Evolutionary conservation across 2,329 filamentous ascomycete genomes (phyloP), one percentile per base, ranked within the genome.

Genomic region (Myriosclerotinia scirpicola): DNA sequence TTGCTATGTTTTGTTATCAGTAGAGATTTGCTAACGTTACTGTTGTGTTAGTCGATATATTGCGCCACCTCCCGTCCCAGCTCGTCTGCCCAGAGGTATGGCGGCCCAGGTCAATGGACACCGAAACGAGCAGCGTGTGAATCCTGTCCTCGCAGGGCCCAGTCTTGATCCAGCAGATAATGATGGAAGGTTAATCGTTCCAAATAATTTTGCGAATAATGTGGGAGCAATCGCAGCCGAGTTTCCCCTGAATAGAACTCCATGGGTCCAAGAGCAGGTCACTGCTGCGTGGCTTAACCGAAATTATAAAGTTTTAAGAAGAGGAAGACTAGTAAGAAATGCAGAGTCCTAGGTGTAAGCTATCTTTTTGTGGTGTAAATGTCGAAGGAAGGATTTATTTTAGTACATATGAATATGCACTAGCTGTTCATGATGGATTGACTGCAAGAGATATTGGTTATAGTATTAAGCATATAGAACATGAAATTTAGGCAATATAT

Each of bases 1-100:
- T 12, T 20, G 26, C n/a, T 42, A 0, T 14, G 11, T 6, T 34
- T 5, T 44, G 38, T 30, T 12, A 4, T 11, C 17, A 30, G 4
- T n/a, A 5, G 3, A 44, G 4, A 3, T 44, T 42, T 44, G 42
- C 5, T 44, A 9, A 58, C 30, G 26, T 30, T 42, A 34, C 9
- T 58, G 11, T 44, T 44, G 30, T 58, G 17, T 44, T 44, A 44
- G 55, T 44, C 54, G 54, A 58, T 44, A 58, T 34, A 12, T 34
- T 34, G 30, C 30, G 30, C 30, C 30, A n/a, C 46, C 20, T 12
- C 20, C 20, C n/a, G 20, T 9, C 30, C 52, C 20, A 22, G 34
- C 17, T 7, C n/a, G 14, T 2, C 17, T 1, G 8, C 46, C 20
- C 46, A 48, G 46, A 48, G 6, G 20, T 42, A 12, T 11, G 8